Evolutionary conservation across 345 rosid species (phyloP).

Genomic region (Salix udensis): DNA sequence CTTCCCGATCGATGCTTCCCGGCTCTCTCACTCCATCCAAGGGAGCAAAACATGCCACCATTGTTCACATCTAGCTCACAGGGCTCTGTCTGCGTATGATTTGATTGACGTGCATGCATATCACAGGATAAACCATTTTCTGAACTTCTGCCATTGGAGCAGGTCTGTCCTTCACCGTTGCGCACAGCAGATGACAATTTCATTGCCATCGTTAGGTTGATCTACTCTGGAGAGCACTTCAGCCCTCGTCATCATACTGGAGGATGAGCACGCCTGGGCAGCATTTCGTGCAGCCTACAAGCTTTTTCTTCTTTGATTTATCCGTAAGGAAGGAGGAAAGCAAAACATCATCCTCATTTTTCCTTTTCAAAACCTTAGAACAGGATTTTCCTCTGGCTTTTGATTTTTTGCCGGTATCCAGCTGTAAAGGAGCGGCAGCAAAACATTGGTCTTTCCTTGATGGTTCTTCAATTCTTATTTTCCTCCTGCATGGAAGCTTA

Average conservation of each 20-base stretch:
- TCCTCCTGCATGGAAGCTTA: slow-evolving; percentile 1
- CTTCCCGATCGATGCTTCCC: not conserved
- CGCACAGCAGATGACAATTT: not conserved
- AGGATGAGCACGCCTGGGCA: not conserved
- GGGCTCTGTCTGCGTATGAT: not conserved
- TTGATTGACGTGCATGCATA: not conserved
- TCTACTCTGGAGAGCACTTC: not conserved
- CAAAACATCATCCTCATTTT: slow-evolving; percentile 16
- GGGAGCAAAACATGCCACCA: not conserved
- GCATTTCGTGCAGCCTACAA: slow-evolving; percentile 5
- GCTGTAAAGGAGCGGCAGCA: not conserved
- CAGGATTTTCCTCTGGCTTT: slow-evolving; percentile 5
- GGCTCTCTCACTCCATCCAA: not conserved
- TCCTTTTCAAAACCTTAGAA: not conserved
- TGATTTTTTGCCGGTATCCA: not conserved
- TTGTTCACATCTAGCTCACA: not conserved
- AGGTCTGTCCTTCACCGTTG: not conserved
- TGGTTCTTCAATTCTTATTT: slow-evolving; percentile 2
- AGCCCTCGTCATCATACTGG: not conserved
- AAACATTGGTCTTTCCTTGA: not conserved
- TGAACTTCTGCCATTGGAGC: not conserved
- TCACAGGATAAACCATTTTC: not conserved
- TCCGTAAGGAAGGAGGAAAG: slow-evolving; percentile 18
- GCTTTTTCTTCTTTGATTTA: slow-evolving; percentile 22
- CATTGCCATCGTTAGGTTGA: not conserved